phyloP scores from a whole-genome alignment of 73 alveolate genomes.

The Paramecium pentaurelia region DNA sequence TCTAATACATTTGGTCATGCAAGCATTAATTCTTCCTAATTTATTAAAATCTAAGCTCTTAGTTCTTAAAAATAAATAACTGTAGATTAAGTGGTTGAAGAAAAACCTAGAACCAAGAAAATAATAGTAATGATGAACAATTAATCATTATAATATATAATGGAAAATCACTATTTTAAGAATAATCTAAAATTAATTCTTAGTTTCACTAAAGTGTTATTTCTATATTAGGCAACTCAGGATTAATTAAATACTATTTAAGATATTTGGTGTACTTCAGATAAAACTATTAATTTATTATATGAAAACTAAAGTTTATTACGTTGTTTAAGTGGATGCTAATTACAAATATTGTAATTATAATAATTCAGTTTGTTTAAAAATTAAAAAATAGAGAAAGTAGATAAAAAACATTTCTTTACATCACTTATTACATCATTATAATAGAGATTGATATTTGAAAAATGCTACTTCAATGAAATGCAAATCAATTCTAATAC shows the following conservation, averaged over 20 bases:
- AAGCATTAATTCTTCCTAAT: background rate
- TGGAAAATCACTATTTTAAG: background rate
- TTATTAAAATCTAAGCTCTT: background rate
- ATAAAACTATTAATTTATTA: background rate
- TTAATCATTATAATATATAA: background rate
- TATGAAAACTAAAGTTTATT: conserved; percentile 20
- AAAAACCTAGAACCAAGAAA: background rate
- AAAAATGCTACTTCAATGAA: conserved; percentile 9
- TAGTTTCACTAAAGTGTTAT: background rate
- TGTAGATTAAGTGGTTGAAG: background rate
- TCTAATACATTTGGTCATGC: background rate
- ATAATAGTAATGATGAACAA: background rate
- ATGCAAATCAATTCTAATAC: background rate
- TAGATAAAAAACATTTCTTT: background rate
- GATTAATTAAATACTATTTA: background rate
- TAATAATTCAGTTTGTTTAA: background rate
- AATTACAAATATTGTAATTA: background rate
- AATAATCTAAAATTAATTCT: background rate
- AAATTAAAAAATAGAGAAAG: background rate
- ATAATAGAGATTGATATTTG: background rate
- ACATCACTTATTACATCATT: background rate
- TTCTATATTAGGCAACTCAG: background rate
- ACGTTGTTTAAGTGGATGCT: background rate
- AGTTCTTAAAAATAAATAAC: background rate
- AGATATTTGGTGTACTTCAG: background rate